phyloP scores from a whole-genome alignment of 129 eudicot genomes.

The Flaveria sonorensis region DNA sequence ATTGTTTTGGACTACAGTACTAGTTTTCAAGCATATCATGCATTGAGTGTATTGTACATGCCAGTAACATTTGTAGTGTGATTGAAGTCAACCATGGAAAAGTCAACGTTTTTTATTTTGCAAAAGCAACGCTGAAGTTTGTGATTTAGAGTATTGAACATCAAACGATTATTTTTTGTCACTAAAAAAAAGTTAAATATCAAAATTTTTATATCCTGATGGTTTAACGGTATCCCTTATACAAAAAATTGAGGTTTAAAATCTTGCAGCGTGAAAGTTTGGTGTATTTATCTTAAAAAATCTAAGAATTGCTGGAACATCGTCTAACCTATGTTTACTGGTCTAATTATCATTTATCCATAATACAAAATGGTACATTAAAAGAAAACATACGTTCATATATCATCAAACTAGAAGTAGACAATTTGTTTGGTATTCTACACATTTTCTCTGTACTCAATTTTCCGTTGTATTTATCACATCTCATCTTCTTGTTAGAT shows the following conservation, averaged over 20 bases:
- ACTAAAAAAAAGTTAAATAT: background rate
- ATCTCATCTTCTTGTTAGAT: too few species aligned
- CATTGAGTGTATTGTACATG: slow-evolving; percentile 7
- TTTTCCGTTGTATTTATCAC: too few species aligned
- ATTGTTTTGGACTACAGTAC: background rate
- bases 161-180: background rate
- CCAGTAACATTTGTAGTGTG: background rate
- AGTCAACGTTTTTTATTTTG: background rate
- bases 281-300: too few species aligned
- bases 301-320: too few species aligned
- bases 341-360: background rate
- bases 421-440: background rate
- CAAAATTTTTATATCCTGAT: too few species aligned
- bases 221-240: too few species aligned
- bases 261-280: too few species aligned
- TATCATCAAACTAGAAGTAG: too few species aligned
- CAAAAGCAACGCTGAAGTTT: slow-evolving; percentile 3
- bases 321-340: background rate
- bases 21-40: background rate
- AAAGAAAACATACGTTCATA: background rate
- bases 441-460: too few species aligned
- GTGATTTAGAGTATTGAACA: background rate
- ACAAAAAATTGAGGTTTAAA: too few species aligned
- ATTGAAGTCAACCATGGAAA: background rate
- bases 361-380: too few species aligned